Evolutionary conservation across 192 early-diverging fungal genomes (phyloP).

Genomic region (Dimargaris cristalligena): DNA sequence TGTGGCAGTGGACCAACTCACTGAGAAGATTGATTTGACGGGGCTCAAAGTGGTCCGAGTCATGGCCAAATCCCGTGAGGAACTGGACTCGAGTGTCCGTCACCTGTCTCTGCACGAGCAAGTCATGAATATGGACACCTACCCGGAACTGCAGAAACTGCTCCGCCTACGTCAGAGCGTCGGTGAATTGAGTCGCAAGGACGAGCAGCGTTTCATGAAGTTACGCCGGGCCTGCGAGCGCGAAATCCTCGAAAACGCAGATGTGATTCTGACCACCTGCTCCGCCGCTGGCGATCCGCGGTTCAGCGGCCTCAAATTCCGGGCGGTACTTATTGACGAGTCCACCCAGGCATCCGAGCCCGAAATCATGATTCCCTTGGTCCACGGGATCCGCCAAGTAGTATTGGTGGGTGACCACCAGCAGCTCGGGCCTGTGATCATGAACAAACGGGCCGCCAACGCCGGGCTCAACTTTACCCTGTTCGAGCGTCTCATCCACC

Average conservation of each 20-base stretch:
- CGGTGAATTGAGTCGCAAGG: constrained; percentile 77
- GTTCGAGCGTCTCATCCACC: constrained; percentile 87
- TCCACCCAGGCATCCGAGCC: constrained; percentile 94
- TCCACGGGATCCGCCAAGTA: constrained; percentile 86
- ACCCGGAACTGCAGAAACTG: constrained; percentile 84
- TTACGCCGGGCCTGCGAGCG: constrained; percentile 76
- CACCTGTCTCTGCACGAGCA: constrained; percentile 94
- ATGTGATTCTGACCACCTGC: constrained; percentile 96
- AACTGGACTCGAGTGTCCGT: constrained; percentile 83
- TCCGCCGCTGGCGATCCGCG: constrained; percentile 94
- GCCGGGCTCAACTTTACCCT: constrained; percentile 91
- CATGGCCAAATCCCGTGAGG: constrained; percentile 83
- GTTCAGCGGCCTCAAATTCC: constrained; percentile 71
- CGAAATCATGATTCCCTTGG: constrained; percentile 95
- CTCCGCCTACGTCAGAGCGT: constrained; percentile 72
- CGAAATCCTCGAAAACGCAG: constrained; percentile 81
- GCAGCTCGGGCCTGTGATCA: constrained; percentile 93
- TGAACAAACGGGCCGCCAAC: constrained; percentile 89
- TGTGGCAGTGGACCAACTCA: constrained; percentile 96
- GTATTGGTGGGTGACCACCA: constrained; percentile 98
- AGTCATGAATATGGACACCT: constrained; percentile 86
- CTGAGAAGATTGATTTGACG: constrained; percentile 89
- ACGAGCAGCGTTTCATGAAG: constrained; percentile 72
- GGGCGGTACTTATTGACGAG: constrained; percentile 92
- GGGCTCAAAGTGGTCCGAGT: constrained; percentile 90